Base-by-base conservation (phyloP, 192 early-diverging fungal species). In the Podila epicladia region DNA sequence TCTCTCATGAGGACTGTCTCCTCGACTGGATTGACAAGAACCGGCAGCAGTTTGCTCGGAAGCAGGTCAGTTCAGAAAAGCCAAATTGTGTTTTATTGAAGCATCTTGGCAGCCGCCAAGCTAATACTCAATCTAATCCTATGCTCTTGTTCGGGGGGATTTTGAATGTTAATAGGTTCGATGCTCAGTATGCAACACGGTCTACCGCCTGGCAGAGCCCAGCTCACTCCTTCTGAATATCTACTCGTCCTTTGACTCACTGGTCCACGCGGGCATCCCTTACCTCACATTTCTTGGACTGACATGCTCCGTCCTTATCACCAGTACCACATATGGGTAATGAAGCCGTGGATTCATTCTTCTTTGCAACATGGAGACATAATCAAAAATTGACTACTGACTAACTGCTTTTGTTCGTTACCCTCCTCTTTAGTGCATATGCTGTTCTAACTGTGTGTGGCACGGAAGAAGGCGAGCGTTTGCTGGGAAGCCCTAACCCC, bases 1-100 rank as follows among this genome's bases (percentile, higher is more conserved):
- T 92, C n/a, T 89, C 90, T 66, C 93, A 94, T 67, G 92, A 94
- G 68, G 88, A 91, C 75, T 94, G 93, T 72, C 82, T 94, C 51
- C 82, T 94, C 19, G 86, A 91, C 64, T 94, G 93, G 93, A 90
- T 94, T 33, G 72, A 86, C 37, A 92, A 93, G 75, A 93, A 89
- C 50, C 89, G 93, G 17, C 84, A 84, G n/a, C 73, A 78, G 32
- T 80, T 82, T 50, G 82, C 85, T 48, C 69, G 72, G 49, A 86
- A 85, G 22, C 84, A 84, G 73, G 89, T 85, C 73, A 51, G 67
- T 17, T 26, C n/a, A 29, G 4, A 50, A 24, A 9, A 61, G 6
- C 48, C 41, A 12, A 45, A 11, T 8, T 45, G 41, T 45, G 41
- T 17, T 64, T 31, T 71, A 26, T 63, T 33, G 33, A 9, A 33